Percentiles rank a stretch among this genome's conserved stretches.
phyloP scores from a whole-genome alignment of 2,329 filamentous ascomycete genomes.

The Fusarium sp. region DNA sequence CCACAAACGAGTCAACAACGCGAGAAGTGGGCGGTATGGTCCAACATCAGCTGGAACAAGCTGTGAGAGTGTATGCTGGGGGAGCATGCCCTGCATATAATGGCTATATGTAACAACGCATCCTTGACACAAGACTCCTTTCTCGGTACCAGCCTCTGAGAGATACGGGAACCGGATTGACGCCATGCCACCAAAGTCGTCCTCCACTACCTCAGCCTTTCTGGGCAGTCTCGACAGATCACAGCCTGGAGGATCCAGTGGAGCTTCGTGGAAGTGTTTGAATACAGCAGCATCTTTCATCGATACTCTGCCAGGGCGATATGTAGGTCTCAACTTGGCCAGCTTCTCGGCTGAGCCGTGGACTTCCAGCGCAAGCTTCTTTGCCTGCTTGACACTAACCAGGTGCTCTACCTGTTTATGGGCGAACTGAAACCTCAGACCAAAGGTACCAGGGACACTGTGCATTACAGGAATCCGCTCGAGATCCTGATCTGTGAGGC shows the following conservation, averaged over 20 bases:
- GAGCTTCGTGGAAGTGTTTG: constrained; percentile 35
- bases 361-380: constrained; percentile 43
- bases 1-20: constrained; percentile 34
- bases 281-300: constrained; percentile 35
- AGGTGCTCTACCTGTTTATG: constrained; percentile 35
- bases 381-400: constrained; percentile 47
- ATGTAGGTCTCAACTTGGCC: constrained; percentile 25
- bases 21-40: constrained; percentile 38
- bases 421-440: constrained; percentile 29
- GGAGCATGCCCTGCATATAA: constrained; percentile 34
- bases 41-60: constrained; percentile 35
- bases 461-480: constrained; percentile 37
- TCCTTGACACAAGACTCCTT: constrained; percentile 42
- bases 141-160: constrained; percentile 27
- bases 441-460: constrained; percentile 43
- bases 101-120: constrained; percentile 39
- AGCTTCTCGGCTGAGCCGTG: constrained; percentile 41
- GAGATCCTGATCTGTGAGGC: constrained; percentile 38
- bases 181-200: constrained; percentile 44
- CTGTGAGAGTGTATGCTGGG: constrained; percentile 28
- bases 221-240: constrained; percentile 38
- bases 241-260: constrained; percentile 40
- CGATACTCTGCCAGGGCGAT: constrained; percentile 16
- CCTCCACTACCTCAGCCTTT: constrained; percentile 33
- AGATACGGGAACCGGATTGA: constrained; percentile 45